These are phyloP conservation scores for Pythium aristosporum DNA, from an alignment of 352 stramenopile species.

Conservation along the genomic window DNA sequence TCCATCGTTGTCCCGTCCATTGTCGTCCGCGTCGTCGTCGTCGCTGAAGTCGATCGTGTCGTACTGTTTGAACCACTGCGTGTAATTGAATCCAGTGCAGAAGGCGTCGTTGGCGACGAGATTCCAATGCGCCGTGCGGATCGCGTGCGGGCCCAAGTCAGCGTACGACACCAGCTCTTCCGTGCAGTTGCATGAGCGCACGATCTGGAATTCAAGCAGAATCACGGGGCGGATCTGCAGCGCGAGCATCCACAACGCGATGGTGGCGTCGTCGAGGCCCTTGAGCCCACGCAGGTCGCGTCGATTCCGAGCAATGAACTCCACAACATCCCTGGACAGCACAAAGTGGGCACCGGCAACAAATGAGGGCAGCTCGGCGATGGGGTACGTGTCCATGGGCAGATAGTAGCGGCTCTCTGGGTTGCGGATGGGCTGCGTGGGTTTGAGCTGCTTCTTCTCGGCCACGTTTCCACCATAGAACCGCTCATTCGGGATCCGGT, in stretches of 20 bases:
- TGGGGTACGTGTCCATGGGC: slow-evolving; percentile 23
- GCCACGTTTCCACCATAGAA: slow-evolving; percentile 34
- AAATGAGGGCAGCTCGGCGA: slow-evolving; percentile 31
- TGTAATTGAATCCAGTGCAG: slow-evolving; percentile 37
- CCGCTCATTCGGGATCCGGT: not conserved
- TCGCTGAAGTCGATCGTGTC: not conserved
- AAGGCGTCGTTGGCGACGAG: slow-evolving; percentile 25
- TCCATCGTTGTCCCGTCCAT: not conserved
- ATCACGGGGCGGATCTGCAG: slow-evolving; percentile 43
- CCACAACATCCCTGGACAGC: slow-evolving; percentile 31
- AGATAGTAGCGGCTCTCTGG: slow-evolving; percentile 14
- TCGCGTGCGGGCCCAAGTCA: slow-evolving; percentile 40
- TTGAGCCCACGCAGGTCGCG: slow-evolving; percentile 2
- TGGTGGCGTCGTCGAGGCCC: slow-evolving; percentile 53
- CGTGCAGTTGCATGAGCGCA: slow-evolving; percentile 33
- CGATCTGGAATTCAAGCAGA: slow-evolving; percentile 42
- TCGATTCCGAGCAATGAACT: slow-evolving; percentile 29
- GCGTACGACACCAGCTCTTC: slow-evolving; percentile 42
- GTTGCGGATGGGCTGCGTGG: slow-evolving; percentile 15
- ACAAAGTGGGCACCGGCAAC: slow-evolving; percentile 40
- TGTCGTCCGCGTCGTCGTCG: not conserved
- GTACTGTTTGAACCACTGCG: slow-evolving; percentile 9
- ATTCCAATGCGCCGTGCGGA: slow-evolving; percentile 50
- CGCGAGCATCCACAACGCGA: slow-evolving; percentile 51
- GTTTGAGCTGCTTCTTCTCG: slow-evolving; percentile 3